Evolutionary conservation across 1,284 basidiomycete species (phyloP), one percentile per base, ranked within the genome.

Genomic region (Trametes hirsuta): DNA sequence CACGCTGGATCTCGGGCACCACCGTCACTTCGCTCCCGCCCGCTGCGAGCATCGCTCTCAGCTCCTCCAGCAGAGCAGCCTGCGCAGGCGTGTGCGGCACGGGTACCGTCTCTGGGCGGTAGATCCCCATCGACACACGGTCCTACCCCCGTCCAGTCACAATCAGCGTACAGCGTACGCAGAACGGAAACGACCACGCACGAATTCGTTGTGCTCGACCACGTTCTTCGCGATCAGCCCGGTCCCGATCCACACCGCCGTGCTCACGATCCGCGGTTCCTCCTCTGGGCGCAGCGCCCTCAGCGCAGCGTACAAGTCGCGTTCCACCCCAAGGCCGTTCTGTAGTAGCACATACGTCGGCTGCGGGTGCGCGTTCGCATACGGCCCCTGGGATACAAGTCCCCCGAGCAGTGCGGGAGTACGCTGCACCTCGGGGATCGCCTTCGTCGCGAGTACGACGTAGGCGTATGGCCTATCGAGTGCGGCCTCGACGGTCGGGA

Each of bases 241-340:
- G 2, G 84, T 78, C 25, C 75, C 78, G 51, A 87, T 83, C 73
- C 79, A 84, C 6, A 87, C 68, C 3, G 85, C 81, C 2, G 80
- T 78, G 59, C 81, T 81, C 51, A 88, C 76, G 37, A 87, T 84
- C 35, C 71, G 78, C 1, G 84, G 84, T 58, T 77, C 73, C 14
- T 77, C 75, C 1, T 69, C 67, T 4, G 61, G 59, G 18, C 62
- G 62, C 4, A 84, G 70, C 9, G 72, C 67, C 59, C 81, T 80
- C 10, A 88, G 69, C 0, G 81, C 78, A 4, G 80, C 66, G 66
- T 88, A 87, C 34, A 92, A 75, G 59, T 91, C 89, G 30, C 75
- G 76, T 69, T 94, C 91, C 22, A 92, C 85, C 34, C 85, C 86
- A 4, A 94, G 76, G 1, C 92, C 91, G 71, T 94, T 94, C 75